Conservation (phyloP, 2,329 filamentous ascomycete species). For the Diatrype stigma region DNA sequence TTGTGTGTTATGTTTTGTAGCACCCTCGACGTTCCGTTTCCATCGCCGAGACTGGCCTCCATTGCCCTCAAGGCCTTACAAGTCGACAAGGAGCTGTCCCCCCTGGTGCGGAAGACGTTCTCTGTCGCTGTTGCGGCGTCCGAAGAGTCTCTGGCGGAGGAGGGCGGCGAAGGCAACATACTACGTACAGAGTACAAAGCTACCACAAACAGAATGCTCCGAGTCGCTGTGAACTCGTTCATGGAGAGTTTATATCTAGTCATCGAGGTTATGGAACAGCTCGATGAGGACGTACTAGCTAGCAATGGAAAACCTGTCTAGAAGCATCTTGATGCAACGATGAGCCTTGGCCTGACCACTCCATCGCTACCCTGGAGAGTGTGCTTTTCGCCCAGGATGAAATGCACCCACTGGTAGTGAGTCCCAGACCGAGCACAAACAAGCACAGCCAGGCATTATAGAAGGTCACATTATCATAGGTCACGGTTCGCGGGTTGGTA, state of each 20-base stretch:
- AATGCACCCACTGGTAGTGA: constrained; percentile 10
- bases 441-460: not conserved
- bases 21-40: constrained; percentile 75
- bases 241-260: constrained; percentile 86
- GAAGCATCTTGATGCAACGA: not conserved
- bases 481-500: too few relatives aligned
- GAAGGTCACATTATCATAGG: not conserved
- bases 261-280: constrained; percentile 81
- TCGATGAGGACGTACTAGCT: constrained; percentile 78
- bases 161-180: constrained; percentile 36
- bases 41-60: constrained; percentile 70
- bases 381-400: not conserved
- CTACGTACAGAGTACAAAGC: constrained; percentile 76
- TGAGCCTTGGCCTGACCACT: not conserved
- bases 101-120: constrained; percentile 72
- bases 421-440: constrained; percentile 9
- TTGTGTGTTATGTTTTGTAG: constrained; percentile 36
- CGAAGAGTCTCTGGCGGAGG: constrained; percentile 15
- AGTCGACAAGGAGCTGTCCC: constrained; percentile 86
- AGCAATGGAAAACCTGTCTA: constrained; percentile 12
- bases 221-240: constrained; percentile 93
- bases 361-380: not conserved
- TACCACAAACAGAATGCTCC: constrained; percentile 92
- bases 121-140: constrained; percentile 40
- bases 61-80: constrained; percentile 71